A percentile compares a stretch with the other conserved stretches of the same genome.
phyloP scores from a whole-genome alignment of 2,329 filamentous ascomycete genomes.

The Aspergillus caelatus region DNA sequence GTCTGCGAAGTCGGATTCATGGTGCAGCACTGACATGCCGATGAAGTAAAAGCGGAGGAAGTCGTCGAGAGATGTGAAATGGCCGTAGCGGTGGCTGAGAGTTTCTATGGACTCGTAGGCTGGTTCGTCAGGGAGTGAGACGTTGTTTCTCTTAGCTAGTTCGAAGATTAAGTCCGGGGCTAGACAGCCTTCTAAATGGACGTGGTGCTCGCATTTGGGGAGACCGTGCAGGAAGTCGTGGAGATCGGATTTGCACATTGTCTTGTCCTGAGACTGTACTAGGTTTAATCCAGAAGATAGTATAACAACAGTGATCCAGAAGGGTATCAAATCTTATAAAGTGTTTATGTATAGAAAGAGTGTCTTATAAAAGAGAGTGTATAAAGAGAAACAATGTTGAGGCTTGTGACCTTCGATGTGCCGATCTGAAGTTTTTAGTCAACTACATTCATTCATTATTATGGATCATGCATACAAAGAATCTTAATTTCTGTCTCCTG shows the following conservation, averaged over 20 bases:
- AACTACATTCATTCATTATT: not conserved
- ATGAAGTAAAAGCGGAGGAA: slow-evolving; percentile 80
- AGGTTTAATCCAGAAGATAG: not conserved
- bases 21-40: slow-evolving; percentile 70
- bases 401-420: not conserved
- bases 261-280: not conserved
- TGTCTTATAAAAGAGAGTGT: not conserved
- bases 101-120: slow-evolving; percentile 64
- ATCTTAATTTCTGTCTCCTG: not conserved
- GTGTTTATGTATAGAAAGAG: not conserved
- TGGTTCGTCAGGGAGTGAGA: slow-evolving; percentile 63
- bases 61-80: slow-evolving; percentile 72
- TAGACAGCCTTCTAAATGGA: slow-evolving; percentile 77
- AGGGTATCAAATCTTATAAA: not conserved
- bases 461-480: not conserved
- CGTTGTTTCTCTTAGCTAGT: slow-evolving; percentile 67
- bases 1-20: slow-evolving; percentile 69
- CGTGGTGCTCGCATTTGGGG: slow-evolving; percentile 81
- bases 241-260: slow-evolving; percentile 60
- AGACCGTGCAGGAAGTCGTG: slow-evolving; percentile 66
- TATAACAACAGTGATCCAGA: not conserved
- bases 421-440: not conserved
- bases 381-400: not conserved
- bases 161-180: slow-evolving; percentile 70
- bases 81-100: slow-evolving; percentile 65